Evolutionary conservation across 176 grass and related monocot species (phyloP).

Genomic region (Ananas comosus): DNA sequence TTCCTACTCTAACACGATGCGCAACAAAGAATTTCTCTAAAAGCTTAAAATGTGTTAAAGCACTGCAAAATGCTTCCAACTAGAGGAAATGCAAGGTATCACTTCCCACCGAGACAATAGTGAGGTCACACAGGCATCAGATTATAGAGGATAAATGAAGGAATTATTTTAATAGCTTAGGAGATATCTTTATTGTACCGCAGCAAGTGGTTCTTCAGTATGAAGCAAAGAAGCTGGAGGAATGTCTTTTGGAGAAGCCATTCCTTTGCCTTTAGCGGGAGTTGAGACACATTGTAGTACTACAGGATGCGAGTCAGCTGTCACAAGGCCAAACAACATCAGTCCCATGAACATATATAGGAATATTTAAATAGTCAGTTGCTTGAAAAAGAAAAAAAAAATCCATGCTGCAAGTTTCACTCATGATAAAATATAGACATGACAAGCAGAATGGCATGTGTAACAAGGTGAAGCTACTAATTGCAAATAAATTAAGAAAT

Average conservation of each 20-base stretch:
- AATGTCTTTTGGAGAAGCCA: conserved; percentile 56
- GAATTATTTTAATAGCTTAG: conserved; percentile 16
- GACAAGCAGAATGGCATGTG: neutral
- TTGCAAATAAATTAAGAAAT: neutral
- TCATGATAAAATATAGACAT: neutral
- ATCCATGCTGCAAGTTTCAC: neutral
- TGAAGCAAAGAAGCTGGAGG: conserved; percentile 66
- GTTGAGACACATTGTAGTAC: conserved; percentile 50
- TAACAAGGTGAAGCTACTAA: neutral
- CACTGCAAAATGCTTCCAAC: neutral
- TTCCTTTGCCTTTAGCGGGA: conserved; percentile 67
- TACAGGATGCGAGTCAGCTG: conserved; percentile 32
- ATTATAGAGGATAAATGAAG: neutral
- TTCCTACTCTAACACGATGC: neutral
- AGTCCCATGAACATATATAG: conserved; percentile 1
- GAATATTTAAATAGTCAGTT: conserved; percentile 10
- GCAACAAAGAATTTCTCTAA: neutral
- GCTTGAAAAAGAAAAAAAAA: neutral
- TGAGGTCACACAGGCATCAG: neutral
- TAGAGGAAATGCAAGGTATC: neutral
- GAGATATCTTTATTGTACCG: conserved; percentile 32
- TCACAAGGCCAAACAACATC: conserved; percentile 30
- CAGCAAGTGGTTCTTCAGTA: conserved; percentile 68
- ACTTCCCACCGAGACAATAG: neutral
- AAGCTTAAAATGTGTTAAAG: neutral